Base-by-base conservation (phyloP, 2,329 filamentous ascomycete species). In the Aplosporella prunicola region DNA sequence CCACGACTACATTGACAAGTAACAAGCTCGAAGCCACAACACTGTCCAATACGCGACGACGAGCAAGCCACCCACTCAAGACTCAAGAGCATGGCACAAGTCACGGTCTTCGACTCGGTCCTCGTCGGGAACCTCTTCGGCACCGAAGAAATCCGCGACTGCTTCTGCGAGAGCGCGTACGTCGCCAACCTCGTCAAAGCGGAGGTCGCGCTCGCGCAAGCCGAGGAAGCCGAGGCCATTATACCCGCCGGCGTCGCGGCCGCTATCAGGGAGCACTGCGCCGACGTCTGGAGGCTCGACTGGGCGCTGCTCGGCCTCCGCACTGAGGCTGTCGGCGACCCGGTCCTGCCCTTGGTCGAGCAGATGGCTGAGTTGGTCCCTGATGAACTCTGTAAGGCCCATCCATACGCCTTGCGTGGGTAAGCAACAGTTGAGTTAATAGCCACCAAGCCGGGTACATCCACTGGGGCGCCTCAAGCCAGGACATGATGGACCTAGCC, bases 391-490 rank as follows among this genome's bases (percentile, higher is more conserved):
- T 55, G 55, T 18, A 46, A 20, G 34, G 9, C 10, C 9, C 23
- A 24, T 7, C 22, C 11, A n/a, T n/a, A n/a, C n/a, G n/a, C n/a
- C n/a, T n/a, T 23, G 11, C 14, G 31, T 18, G 14, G 17, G 31
- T 54, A 43, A 41, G 47, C 44, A 24, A 40, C 49, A 47, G 4
- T 49, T 45, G 1, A 25, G 51, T 56, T 20, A 46, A 55, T 5
- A 9, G 60, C 52, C n/a, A 59, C 9, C 25, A n/a, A 36, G 34
- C 34, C 18, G 34, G 63, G 41, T 74, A 71, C 45, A 64, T 75
- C 9, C 71, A 75, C 47, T 74, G 71, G 71, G 72, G 72, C 7
- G 70, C 71, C 2, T 75, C 72, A 0, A 76, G 72, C 0, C 72
- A 76, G 44, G 71, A 76, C 45, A 74, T 75, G 41, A 74, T 74